Conservation (phyloP, 257 asterid species). For the Nyctanthes arbortristis region DNA sequence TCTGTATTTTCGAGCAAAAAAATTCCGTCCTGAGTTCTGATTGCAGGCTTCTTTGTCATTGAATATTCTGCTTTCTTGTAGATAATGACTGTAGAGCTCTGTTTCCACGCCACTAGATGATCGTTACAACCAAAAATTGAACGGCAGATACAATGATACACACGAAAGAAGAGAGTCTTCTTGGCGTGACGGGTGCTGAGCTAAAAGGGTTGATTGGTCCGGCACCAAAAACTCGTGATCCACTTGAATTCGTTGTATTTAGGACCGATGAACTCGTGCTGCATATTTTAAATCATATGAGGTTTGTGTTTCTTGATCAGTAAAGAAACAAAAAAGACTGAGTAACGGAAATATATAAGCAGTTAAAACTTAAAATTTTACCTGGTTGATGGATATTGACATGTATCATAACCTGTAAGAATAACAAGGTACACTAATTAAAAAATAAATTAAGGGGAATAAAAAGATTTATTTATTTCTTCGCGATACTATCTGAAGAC, state of each 20-base stretch:
- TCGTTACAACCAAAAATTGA: neutral
- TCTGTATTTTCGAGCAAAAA: constrained; percentile 3
- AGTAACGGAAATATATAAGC: neutral
- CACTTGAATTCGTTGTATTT: constrained; percentile 66
- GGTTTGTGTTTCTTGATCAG: neutral
- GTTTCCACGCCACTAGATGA: no score
- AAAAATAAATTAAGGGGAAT: no score
- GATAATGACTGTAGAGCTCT: neutral
- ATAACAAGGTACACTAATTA: neutral
- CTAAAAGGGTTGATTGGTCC: constrained; percentile 60
- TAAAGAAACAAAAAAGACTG: neutral
- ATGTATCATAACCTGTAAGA: constrained; percentile 68
- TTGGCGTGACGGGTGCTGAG: constrained; percentile 38
- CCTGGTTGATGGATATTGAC: constrained; percentile 75
- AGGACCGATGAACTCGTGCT: constrained; percentile 82
- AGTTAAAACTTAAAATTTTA: constrained; percentile 23
- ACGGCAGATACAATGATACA: constrained; percentile 25
- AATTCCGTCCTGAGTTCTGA: neutral
- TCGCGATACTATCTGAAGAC: no score
- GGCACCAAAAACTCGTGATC: constrained; percentile 77
- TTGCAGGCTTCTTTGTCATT: neutral
- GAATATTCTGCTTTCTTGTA: neutral
- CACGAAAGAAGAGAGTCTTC: constrained; percentile 9
- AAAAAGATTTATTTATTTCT: no score
- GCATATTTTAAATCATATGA: constrained; percentile 32